A percentile compares a stretch with the other conserved stretches of the same genome.
These are phyloP conservation scores for Colletotrichum salicis DNA, from an alignment of 2,329 filamentous ascomycete genomes.

Conservation along the genomic window DNA sequence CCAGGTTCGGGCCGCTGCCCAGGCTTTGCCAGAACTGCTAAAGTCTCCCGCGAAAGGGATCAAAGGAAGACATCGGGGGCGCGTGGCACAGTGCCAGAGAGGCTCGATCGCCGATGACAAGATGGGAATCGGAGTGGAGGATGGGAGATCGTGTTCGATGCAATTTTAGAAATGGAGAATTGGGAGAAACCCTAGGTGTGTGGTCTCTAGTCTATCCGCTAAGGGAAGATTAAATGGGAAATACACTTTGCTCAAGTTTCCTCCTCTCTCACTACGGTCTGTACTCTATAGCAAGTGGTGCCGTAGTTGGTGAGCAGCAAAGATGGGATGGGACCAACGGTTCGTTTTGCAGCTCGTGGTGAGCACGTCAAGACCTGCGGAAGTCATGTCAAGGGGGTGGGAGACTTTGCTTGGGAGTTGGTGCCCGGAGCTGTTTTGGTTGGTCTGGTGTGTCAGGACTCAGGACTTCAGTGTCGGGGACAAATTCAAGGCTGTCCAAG, in stretches of 20 bases:
- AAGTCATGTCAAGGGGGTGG: no score
- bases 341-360: neutral
- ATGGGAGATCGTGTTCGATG: neutral
- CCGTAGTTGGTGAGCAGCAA: neutral
- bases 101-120: neutral
- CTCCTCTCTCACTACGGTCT: neutral
- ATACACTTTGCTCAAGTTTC: neutral
- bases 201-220: neutral
- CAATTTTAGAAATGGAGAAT: neutral
- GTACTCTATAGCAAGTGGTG: neutral
- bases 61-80: neutral
- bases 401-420: neutral
- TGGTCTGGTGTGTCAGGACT: neutral
- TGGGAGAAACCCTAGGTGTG: neutral
- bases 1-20: neutral
- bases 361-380: no score
- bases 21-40: no score
- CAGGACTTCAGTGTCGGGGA: neutral
- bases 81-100: neutral
- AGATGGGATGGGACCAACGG: slow-evolving; percentile 4
- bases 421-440: neutral
- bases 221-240: slow-evolving; percentile 21
- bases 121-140: neutral
- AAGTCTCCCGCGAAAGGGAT: neutral
- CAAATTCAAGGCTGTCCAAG: neutral